These are phyloP conservation scores for Triglochin maritima DNA, from an alignment of 106 monocot genomes.

Conservation along the genomic window DNA sequence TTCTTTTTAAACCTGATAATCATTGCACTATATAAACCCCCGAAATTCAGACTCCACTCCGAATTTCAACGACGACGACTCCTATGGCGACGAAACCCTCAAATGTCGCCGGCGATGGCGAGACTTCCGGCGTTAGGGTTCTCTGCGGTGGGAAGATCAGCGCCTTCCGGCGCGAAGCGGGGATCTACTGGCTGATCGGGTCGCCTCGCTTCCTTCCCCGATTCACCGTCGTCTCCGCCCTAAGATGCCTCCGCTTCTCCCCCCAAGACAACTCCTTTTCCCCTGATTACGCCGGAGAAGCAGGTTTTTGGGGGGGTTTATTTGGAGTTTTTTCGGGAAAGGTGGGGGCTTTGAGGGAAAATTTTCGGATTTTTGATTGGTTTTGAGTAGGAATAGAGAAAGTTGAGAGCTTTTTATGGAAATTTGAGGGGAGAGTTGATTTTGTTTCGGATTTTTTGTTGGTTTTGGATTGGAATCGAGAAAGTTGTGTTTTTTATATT, in stretches of 20 bases:
- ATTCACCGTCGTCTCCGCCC: conserved; percentile 21
- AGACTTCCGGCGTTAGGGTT: conserved; percentile 4
- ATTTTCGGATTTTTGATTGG: not conserved
- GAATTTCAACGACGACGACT: too few species aligned
- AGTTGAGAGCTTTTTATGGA: not conserved
- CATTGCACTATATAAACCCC: too few species aligned
- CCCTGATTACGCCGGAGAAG: conserved; percentile 22
- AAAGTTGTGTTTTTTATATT: too few species aligned
- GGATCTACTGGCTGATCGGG: conserved; percentile 27
- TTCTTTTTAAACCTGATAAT: too few species aligned
- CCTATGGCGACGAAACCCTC: too few species aligned
- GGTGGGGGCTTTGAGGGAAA: not conserved
- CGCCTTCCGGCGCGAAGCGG: conserved; percentile 4
- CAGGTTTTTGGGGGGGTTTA: conserved; percentile 6
- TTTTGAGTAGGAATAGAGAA: not conserved
- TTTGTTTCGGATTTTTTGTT: too few species aligned
- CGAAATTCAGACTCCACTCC: too few species aligned
- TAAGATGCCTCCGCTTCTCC: conserved; percentile 19
- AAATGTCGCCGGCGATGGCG: not conserved
- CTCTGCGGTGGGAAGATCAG: conserved; percentile 15
- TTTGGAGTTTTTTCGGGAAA: not conserved
- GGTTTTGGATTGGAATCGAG: too few species aligned
- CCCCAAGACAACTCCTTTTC: conserved; percentile 4
- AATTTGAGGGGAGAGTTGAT: not conserved
- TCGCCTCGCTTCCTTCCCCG: conserved; percentile 28